Evolutionary conservation across 371 early-diverging fungal species (phyloP).

Genomic region (Coemansia sp.): DNA sequence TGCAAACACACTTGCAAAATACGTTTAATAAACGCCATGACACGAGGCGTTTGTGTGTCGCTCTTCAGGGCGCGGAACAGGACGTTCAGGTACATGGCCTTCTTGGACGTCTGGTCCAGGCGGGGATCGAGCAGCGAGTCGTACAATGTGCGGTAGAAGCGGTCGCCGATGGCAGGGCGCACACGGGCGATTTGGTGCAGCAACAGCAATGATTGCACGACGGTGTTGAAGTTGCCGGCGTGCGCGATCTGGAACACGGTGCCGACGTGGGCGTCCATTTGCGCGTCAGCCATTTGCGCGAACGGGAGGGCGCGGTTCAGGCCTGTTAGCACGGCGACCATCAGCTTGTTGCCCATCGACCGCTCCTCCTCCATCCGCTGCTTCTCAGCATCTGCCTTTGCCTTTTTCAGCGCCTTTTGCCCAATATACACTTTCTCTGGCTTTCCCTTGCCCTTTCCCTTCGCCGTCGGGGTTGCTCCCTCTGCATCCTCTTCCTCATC

Average conservation of each 20-base stretch:
- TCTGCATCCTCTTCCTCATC: constrained; percentile 46
- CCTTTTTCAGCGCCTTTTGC: constrained; percentile 53
- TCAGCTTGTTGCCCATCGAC: constrained; percentile 70
- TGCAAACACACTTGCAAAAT: constrained; percentile 76
- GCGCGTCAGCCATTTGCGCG: constrained; percentile 73
- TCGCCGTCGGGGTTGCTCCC: constrained; percentile 40
- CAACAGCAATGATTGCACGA: constrained; percentile 87
- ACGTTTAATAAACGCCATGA: constrained; percentile 86
- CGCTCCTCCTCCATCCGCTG: constrained; percentile 64
- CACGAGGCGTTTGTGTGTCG: constrained; percentile 68
- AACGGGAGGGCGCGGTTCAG: constrained; percentile 95
- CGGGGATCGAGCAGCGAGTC: constrained; percentile 84
- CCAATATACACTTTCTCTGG: constrained; percentile 41
- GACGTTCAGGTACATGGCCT: constrained; percentile 89
- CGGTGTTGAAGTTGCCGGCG: constrained; percentile 81
- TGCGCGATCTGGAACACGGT: constrained; percentile 86
- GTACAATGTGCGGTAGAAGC: constrained; percentile 88
- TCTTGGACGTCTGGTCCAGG: constrained; percentile 75
- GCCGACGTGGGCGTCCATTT: constrained; percentile 78
- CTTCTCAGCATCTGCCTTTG: constrained; percentile 53
- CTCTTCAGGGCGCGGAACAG: constrained; percentile 79
- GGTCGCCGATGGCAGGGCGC: constrained; percentile 61
- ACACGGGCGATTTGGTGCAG: constrained; percentile 71
- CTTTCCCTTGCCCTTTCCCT: not conserved
- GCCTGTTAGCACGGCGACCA: constrained; percentile 92